Evolutionary conservation across 768 basidiomycete genomes (phyloP).

Genomic region (Chlorophyllum brunneum): DNA sequence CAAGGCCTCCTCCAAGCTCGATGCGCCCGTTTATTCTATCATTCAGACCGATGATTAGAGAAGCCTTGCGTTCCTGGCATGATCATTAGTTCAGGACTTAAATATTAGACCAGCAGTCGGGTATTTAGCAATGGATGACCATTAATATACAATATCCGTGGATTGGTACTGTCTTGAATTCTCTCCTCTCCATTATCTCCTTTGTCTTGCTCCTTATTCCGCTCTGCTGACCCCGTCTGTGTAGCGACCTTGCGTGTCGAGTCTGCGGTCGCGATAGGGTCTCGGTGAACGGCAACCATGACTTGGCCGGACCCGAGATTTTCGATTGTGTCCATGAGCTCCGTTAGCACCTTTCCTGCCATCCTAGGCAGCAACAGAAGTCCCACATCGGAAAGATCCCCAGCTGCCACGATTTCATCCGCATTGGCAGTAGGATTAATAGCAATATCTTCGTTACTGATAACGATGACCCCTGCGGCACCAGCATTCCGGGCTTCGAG

Average conservation of each 20-base stretch:
- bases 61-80: background rate
- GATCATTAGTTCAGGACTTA: constrained; percentile 10
- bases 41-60: constrained; percentile 65
- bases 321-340: constrained; percentile 54
- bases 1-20: constrained; percentile 71
- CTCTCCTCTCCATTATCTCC: constrained; percentile 16
- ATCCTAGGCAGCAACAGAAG: constrained; percentile 53
- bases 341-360: constrained; percentile 48
- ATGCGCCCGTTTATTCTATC: constrained; percentile 88
- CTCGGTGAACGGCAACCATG: constrained; percentile 44
- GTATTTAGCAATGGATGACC: constrained; percentile 77
- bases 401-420: constrained; percentile 54
- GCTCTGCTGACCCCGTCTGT: constrained; percentile 2
- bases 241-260: background rate
- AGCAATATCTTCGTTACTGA: constrained; percentile 54
- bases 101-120: constrained; percentile 52
- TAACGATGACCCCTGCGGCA: constrained; percentile 75
- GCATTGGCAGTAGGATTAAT: constrained; percentile 65
- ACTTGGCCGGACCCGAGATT: constrained; percentile 43
- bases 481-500: constrained; percentile 61
- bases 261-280: constrained; percentile 4
- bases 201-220: constrained; percentile 21
- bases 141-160: constrained; percentile 69
- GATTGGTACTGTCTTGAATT: constrained; percentile 23
- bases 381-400: constrained; percentile 54